Evolutionary conservation across 441 rosid genomes (phyloP).

Genomic region (Pelargonium australe): DNA sequence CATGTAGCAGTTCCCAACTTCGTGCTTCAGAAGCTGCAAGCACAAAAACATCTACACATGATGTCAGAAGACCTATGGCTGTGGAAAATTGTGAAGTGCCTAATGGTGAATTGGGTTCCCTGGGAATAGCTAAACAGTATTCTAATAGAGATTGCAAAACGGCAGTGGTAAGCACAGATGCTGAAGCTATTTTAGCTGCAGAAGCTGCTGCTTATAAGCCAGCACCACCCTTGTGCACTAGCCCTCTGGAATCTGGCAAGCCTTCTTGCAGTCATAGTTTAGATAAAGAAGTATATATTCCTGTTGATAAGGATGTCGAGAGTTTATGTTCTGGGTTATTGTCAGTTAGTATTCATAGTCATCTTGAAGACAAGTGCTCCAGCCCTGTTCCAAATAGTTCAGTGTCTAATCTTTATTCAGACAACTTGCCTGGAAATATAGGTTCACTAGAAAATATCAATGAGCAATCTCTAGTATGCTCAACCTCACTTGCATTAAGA

Average conservation of each 20-base stretch:
- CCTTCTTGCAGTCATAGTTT: conserved; percentile 7
- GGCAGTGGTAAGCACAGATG: conserved; percentile 24
- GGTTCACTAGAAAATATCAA: too few relatives aligned
- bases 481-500: too few relatives aligned
- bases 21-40: conserved; percentile 21
- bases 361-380: conserved; percentile 20
- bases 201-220: conserved; percentile 13
- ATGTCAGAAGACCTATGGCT: conserved; percentile 11
- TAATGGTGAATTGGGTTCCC: conserved; percentile 14
- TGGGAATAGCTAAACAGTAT: conserved; percentile 19
- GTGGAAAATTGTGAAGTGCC: conserved; percentile 23
- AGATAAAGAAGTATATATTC: conserved; percentile 23
- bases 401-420: conserved; percentile 7
- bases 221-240: neutral
- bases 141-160: conserved; percentile 18
- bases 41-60: conserved; percentile 11
- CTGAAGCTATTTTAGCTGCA: neutral
- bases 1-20: conserved; percentile 14
- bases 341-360: conserved; percentile 18
- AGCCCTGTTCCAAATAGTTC: conserved; percentile 20
- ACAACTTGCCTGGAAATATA: too few relatives aligned
- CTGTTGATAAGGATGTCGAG: conserved; percentile 20
- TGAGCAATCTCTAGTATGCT: too few relatives aligned
- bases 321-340: conserved; percentile 27
- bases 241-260: conserved; percentile 10